A percentile compares a stretch with the other conserved stretches of the same genome.
phyloP scores from a whole-genome alignment of 2,329 filamentous ascomycete species.

The Rachicladosporium sp. region DNA sequence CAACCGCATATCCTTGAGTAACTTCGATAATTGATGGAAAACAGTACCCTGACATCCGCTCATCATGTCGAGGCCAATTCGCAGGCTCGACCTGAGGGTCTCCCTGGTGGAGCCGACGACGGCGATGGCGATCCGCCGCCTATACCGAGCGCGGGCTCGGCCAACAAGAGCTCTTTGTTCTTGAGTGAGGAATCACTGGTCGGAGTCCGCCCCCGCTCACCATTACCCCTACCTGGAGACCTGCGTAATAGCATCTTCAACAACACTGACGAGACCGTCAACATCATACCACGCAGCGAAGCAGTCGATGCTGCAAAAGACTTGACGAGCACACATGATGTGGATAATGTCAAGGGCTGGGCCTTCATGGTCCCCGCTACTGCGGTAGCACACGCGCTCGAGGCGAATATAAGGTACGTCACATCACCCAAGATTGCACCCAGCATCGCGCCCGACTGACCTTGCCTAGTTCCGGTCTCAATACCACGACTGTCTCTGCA shows the following conservation, averaged over 20 bases:
- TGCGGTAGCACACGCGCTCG: conserved; percentile 1
- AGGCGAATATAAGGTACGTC: conserved; percentile 1
- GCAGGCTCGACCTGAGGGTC: conserved; percentile 5
- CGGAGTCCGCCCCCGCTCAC: conserved; percentile 2
- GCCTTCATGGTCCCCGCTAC: conserved; percentile 1
- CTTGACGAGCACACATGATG: not conserved
- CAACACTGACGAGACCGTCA: not conserved
- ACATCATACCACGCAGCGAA: not conserved
- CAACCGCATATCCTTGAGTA: no score
- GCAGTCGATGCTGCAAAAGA: no score
- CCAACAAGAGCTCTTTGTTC: conserved; percentile 4
- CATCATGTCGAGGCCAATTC: conserved; percentile 6
- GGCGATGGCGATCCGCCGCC: conserved; percentile 5
- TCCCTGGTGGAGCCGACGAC: conserved; percentile 5
- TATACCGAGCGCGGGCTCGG: conserved; percentile 7
- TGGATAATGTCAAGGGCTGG: conserved; percentile 3
- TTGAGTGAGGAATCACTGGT: conserved; percentile 4
- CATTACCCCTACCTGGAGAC: no score
- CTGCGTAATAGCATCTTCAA: not conserved
- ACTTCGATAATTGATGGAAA: conserved; percentile 5
- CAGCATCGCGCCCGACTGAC: conserved; percentile 2
- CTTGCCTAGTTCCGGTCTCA: conserved; percentile 12
- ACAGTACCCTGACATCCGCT: conserved; percentile 5
- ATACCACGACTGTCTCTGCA: conserved; percentile 9
- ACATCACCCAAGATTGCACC: no score